Conservation (phyloP, 768 basidiomycete genomes). For the Amanita rubescens region DNA sequence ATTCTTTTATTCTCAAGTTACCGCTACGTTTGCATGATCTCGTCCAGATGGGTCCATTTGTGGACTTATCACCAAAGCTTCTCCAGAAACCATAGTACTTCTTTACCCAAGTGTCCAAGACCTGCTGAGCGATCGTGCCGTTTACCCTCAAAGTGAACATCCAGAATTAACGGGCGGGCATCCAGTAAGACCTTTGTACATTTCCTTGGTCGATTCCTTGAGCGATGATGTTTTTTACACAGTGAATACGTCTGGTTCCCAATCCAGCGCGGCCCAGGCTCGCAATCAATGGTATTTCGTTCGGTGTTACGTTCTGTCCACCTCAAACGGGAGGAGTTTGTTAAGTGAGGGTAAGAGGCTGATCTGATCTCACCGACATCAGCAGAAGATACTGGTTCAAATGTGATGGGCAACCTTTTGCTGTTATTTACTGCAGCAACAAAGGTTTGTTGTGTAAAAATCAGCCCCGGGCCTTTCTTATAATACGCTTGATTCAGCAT, state of each 20-base stretch:
- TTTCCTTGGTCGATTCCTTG: neutral
- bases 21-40: constrained; percentile 24
- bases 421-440: constrained; percentile 77
- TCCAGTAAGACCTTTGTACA: constrained; percentile 34
- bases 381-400: constrained; percentile 42
- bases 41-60: constrained; percentile 81
- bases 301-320: constrained; percentile 80
- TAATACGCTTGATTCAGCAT: neutral
- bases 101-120: constrained; percentile 82
- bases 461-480: neutral
- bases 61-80: constrained; percentile 59
- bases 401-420: constrained; percentile 75
- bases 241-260: constrained; percentile 77
- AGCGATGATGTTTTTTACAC: neutral
- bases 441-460: constrained; percentile 48
- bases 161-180: constrained; percentile 34
- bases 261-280: constrained; percentile 89
- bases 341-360: constrained; percentile 58
- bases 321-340: constrained; percentile 75
- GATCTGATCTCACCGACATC: constrained; percentile 34
- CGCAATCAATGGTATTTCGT: constrained; percentile 74
- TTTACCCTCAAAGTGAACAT: constrained; percentile 77
- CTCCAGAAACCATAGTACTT: constrained; percentile 65
- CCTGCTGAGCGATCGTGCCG: constrained; percentile 67
- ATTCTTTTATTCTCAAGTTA: constrained; percentile 33